phyloP scores from a whole-genome alignment of 345 rosid species.

The Hypericum androsaemum region DNA sequence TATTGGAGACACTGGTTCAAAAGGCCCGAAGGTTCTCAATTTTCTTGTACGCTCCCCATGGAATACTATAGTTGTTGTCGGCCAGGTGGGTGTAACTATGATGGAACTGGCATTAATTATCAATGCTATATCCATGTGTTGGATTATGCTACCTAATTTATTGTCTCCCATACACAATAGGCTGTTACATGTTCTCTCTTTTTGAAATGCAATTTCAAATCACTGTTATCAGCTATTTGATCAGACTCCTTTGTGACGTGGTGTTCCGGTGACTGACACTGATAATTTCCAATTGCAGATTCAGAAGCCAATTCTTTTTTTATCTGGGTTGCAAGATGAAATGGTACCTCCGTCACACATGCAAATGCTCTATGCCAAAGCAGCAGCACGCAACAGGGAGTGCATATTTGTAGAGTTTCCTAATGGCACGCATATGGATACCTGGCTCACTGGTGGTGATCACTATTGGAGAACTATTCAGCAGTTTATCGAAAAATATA shows the following conservation, averaged over 20 bases:
- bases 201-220: too few relatives aligned
- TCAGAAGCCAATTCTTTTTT: conserved; percentile 82
- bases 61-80: conserved; percentile 74
- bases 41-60: conserved; percentile 96
- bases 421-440: conserved; percentile 97
- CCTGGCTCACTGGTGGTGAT: conserved; percentile 94
- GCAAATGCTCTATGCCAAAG: conserved; percentile 85
- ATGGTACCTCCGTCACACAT: conserved; percentile 94
- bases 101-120: too few relatives aligned
- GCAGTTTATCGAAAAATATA: conserved; percentile 51
- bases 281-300: conserved; percentile 36
- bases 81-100: conserved; percentile 45
- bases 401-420: conserved; percentile 80
- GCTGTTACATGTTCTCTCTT: too few relatives aligned
- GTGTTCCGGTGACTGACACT: too few relatives aligned
- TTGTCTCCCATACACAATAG: too few relatives aligned
- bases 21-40: conserved; percentile 75
- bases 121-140: too few relatives aligned
- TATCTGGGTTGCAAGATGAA: conserved; percentile 96
- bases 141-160: too few relatives aligned
- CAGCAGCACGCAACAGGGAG: conserved; percentile 63
- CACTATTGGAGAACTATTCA: conserved; percentile 64
- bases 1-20: conserved; percentile 74
- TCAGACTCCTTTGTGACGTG: too few relatives aligned
- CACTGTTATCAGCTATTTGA: too few relatives aligned